Base-by-base conservation (phyloP, 257 asterid species). In the Perilla frutescens region DNA sequence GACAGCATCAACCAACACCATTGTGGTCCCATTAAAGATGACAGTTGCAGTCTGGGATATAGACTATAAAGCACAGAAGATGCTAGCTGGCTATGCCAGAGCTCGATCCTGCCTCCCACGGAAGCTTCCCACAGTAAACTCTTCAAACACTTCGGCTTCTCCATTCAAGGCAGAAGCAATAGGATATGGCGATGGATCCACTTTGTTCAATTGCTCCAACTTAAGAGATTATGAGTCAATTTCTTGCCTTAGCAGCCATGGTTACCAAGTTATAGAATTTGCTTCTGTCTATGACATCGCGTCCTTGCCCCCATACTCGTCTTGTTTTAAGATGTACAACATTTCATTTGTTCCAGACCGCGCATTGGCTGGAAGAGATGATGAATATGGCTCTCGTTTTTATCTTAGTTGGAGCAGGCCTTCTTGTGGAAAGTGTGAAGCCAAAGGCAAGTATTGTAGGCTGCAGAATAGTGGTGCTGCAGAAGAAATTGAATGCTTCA, bases 251-350 rank as follows among this genome's bases (percentile, higher is more conserved):
- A 77, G 80, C 51, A 39, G 70, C 62, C 8, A 14, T 1, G 5
- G 36, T 34, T 54, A 77, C 48, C 4, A 65, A 73, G 80, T 81
- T 32, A 29, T 81, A 6, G 41, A 34, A 0, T 43, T 63, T 20
- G 40, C 66, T 37, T 81, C 80, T 0, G 3, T 48, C 5, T 15
- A 37, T 45, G 80, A 70, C 3, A 66, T 77, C 61, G 14, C 53
- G 5, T 4, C 45, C 32, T 53, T 81, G 80, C 75, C 71, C 2
- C 72, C 77, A n/a, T 48, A 64, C 40, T 81, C 85, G 13, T 58
- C 82, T 34, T 81, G 85, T 40, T 77, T 81, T 48, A 77, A 60
- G 85, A 81, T 77, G 82, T 81, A 77, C 70, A 70, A 53, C 62
- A 53, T 77, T 50, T 81, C 78, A 12, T 64, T 32, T 47, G 43